Conservation (phyloP, 2,329 filamentous ascomycete species). For the Ceratocystis lukuohia region DNA sequence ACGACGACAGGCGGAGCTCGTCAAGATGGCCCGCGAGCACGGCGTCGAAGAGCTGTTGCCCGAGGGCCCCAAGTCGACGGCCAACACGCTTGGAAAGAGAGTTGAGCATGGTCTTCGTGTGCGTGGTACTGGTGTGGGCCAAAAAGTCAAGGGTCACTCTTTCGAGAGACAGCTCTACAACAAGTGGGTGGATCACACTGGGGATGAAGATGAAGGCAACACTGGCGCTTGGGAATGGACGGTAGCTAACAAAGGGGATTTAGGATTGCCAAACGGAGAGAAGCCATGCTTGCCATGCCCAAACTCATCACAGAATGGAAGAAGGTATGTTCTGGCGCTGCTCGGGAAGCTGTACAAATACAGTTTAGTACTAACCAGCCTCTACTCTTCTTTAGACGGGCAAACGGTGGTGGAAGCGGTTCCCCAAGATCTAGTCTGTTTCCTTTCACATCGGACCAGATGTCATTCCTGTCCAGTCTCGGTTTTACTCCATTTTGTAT, state of each 20-base stretch:
- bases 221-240: not conserved
- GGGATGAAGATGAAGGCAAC: not conserved
- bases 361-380: slow-evolving; percentile 6
- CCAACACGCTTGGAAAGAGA: slow-evolving; percentile 53
- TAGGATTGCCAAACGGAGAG: slow-evolving; percentile 74
- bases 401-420: slow-evolving; percentile 24
- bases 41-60: slow-evolving; percentile 74
- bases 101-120: slow-evolving; percentile 71
- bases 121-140: slow-evolving; percentile 83
- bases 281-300: slow-evolving; percentile 92
- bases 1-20: slow-evolving; percentile 77
- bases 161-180: slow-evolving; percentile 78
- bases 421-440: slow-evolving; percentile 36
- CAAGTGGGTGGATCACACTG: slow-evolving; percentile 37
- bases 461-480: not conserved
- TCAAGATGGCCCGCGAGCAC: slow-evolving; percentile 67
- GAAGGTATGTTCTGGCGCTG: slow-evolving; percentile 45
- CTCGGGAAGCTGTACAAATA: not conserved
- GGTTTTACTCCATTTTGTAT: slow-evolving; percentile 4
- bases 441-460: not conserved
- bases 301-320: slow-evolving; percentile 87
- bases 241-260: slow-evolving; percentile 10
- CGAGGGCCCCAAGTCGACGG: slow-evolving; percentile 60
- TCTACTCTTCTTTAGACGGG: slow-evolving; percentile 11
- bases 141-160: slow-evolving; percentile 88